Evolutionary conservation across 2,329 filamentous ascomycete genomes (phyloP).

Genomic region (Raffaelea ambrosiae): DNA sequence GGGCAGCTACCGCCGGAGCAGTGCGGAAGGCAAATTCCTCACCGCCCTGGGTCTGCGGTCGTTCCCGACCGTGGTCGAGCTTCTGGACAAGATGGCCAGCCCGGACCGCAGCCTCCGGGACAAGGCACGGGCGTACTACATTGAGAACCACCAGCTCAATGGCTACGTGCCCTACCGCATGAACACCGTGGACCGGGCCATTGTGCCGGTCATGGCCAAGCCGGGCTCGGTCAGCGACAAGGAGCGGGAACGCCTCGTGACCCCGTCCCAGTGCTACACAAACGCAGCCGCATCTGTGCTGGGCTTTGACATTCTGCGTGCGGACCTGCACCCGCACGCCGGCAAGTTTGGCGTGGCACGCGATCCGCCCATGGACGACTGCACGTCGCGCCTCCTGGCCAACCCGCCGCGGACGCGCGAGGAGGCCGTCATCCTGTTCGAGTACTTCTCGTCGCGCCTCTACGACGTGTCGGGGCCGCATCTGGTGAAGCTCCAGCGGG

Average conservation of each 20-base stretch:
- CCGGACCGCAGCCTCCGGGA: conserved; percentile 50
- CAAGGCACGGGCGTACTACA: conserved; percentile 71
- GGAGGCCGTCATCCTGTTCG: conserved; percentile 66
- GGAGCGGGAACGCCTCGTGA: conserved; percentile 53
- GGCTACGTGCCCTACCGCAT: conserved; percentile 61
- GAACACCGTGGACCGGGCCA: conserved; percentile 43
- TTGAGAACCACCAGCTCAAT: conserved; percentile 70
- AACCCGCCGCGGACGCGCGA: conserved; percentile 59
- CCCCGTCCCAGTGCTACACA: conserved; percentile 71
- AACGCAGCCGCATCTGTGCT: conserved; percentile 70
- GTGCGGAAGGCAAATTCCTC: conserved; percentile 68
- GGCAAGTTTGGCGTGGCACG: conserved; percentile 75
- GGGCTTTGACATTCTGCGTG: conserved; percentile 69
- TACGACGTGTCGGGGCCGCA: conserved; percentile 60
- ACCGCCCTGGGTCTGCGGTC: conserved; percentile 62
- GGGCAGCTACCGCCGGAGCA: conserved; percentile 54
- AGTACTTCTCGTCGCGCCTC: conserved; percentile 73
- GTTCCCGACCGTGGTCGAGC: conserved; percentile 61
- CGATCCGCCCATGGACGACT: conserved; percentile 71
- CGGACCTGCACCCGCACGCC: conserved; percentile 71
- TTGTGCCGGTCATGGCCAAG: conserved; percentile 58
- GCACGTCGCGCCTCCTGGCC: conserved; percentile 63
- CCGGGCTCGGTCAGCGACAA: neutral
- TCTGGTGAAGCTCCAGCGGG: conserved; percentile 51
- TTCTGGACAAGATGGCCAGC: conserved; percentile 71